phyloP scores from a whole-genome alignment of 2,329 filamentous ascomycete species.

The Aspergillus candidus region DNA sequence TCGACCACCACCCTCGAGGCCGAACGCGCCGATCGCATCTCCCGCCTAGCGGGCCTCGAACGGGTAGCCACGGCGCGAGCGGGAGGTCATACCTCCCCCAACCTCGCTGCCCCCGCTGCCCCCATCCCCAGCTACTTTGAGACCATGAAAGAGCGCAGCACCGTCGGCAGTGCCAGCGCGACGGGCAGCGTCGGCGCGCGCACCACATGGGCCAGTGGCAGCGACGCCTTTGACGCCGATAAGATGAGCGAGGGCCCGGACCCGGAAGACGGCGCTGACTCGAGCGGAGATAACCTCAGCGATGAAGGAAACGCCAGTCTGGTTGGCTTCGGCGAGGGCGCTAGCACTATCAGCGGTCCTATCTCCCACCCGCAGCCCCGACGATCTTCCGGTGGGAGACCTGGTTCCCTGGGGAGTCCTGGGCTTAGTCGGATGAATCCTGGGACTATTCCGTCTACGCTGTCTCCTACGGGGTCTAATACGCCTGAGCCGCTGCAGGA shows the following conservation, averaged over 20 bases:
- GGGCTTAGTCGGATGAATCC: conserved; percentile 29
- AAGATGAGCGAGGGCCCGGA: conserved; percentile 53
- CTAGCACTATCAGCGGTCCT: conserved; percentile 75
- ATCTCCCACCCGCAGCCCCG: conserved; percentile 50
- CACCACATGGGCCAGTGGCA: conserved; percentile 62
- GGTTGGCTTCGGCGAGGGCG: conserved; percentile 89
- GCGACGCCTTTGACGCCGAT: conserved; percentile 51
- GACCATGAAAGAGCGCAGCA: conserved; percentile 72
- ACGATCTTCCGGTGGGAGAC: conserved; percentile 27
- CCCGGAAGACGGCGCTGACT: conserved; percentile 50
- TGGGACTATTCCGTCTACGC: conserved; percentile 37
- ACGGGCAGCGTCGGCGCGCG: conserved; percentile 65
- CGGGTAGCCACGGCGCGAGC: conserved; percentile 71
- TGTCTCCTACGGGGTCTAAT: conserved; percentile 30
- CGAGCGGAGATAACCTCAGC: conserved; percentile 71
- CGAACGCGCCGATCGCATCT: conserved; percentile 91
- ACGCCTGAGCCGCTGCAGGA: conserved; percentile 44
- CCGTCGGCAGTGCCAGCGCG: conserved; percentile 83
- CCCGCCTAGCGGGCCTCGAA: conserved; percentile 85
- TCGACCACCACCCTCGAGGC: conserved; percentile 75
- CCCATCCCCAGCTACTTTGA: conserved; percentile 72
- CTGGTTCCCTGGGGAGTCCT: conserved; percentile 39
- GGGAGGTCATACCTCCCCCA: conserved; percentile 24
- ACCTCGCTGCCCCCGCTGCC: conserved; percentile 31
- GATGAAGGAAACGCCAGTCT: conserved; percentile 78